Base-by-base conservation (phyloP, 805 yeast species). In the Candida nanaspora region DNA sequence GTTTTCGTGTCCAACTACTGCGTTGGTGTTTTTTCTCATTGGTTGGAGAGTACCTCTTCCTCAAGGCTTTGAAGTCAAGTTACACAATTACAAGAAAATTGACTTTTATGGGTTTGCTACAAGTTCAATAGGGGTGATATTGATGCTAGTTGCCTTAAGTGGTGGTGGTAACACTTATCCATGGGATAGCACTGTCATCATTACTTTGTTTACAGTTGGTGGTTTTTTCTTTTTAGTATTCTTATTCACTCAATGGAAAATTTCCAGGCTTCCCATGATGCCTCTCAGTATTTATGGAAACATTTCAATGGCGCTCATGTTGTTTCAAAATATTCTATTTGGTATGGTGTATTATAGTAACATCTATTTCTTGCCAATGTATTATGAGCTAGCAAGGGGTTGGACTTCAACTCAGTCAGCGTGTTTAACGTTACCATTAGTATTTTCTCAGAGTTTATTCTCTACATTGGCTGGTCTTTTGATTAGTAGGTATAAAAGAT, bases 141-240 rank as follows among this genome's bases (percentile, higher is more conserved):
- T 78, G 3, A 49, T 79, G 14, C 62, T 78, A 37, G 64, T 79
- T n/a, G 80, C 82, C 2, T 53, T 78, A 18, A 69, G 71, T 46
- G 80, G 81, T 15, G 87, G 86, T 28, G 86, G 86, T 2, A 61
- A 72, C 8, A 61, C 71, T 10, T 78, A 68, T 51, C 55, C 63
- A 0, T 82, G 88, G 88, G 49, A 68, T 48, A 71, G 70, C 13
- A 56, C 69, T 2, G 43, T 61, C 18, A 65, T 66, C 14, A 68
- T 75, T 11, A 40, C 60, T 6, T 57, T 71, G 57, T 53, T 75
- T 31, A 54, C 59, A 3, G 45, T 73, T 30, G 80, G 80, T 20
- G 70, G 64, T 1, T 40, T 56, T 0, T 58, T 66, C 21, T 61
- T 72, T 19, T 43, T 68, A 1, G 44, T 52, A 0, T 79, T 82